phyloP scores from a whole-genome alignment of 169 alveolate genomes.

The Cryptosporidium parvum region DNA sequence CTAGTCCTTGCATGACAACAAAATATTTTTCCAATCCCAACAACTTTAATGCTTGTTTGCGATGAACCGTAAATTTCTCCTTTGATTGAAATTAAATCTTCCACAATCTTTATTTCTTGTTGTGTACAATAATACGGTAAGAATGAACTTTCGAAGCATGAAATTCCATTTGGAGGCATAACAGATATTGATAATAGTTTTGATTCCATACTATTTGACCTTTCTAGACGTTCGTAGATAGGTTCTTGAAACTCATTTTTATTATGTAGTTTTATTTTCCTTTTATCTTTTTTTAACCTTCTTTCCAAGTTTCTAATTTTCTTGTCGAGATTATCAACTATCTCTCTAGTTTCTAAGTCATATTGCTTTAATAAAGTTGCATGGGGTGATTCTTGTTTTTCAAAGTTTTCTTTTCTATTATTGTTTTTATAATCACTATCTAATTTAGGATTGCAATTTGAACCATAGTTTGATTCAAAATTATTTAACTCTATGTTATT shows the following conservation, averaged over 20 bases:
- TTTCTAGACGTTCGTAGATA: neutral
- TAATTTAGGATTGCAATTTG: neutral
- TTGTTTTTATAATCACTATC: neutral
- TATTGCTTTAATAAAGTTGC: neutral
- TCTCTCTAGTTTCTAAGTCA: constrained; percentile 44
- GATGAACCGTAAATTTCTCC: neutral
- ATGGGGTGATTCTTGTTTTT: neutral
- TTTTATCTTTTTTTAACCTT: neutral
- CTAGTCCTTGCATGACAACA: constrained; percentile 58
- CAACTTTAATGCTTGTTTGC: neutral
- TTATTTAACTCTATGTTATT: neutral
- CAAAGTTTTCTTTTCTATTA: neutral
- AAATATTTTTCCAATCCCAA: constrained; percentile 32
- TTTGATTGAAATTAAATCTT: constrained; percentile 25
- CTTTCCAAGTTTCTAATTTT: constrained; percentile 41
- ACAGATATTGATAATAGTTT: constrained; percentile 41
- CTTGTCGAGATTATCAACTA: constrained; percentile 39
- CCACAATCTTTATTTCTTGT: constrained; percentile 11
- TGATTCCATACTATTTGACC: constrained; percentile 13
- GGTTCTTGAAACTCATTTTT: neutral
- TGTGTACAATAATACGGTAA: constrained; percentile 36
- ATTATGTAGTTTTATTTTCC: neutral
- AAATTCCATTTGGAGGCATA: constrained; percentile 52
- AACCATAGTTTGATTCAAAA: neutral
- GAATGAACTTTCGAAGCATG: constrained; percentile 50